phyloP scores from a whole-genome alignment of 257 asterid species.

The Coffea canephora region DNA sequence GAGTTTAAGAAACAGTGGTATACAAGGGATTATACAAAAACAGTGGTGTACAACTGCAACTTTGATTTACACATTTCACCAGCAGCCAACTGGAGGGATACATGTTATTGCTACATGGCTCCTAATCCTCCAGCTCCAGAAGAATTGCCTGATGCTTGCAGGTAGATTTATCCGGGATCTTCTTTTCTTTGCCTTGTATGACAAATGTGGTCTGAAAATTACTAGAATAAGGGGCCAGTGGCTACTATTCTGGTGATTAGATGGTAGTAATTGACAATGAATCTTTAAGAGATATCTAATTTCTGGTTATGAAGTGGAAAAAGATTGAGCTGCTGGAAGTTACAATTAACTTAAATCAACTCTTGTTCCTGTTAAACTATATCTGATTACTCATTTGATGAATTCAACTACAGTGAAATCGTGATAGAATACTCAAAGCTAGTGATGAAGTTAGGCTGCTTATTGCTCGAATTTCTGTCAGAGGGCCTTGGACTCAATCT shows the following conservation, averaged over 20 bases:
- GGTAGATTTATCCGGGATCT: slow-evolving; percentile 20
- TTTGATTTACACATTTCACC: slow-evolving; percentile 36
- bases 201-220: too few relatives aligned
- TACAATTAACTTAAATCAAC: too few relatives aligned
- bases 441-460: slow-evolving; percentile 25
- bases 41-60: slow-evolving; percentile 17
- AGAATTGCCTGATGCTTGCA: slow-evolving; percentile 53
- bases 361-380: too few relatives aligned
- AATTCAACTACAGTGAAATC: slow-evolving; percentile 26
- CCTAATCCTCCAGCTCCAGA: slow-evolving; percentile 46
- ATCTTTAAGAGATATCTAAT: too few relatives aligned
- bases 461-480: slow-evolving; percentile 32
- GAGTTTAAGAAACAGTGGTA: slow-evolving; percentile 38
- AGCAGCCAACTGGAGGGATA: slow-evolving; percentile 50
- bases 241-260: too few relatives aligned
- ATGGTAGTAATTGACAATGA: too few relatives aligned
- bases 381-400: too few relatives aligned
- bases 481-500: slow-evolving; percentile 32
- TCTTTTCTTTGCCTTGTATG: too few relatives aligned
- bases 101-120: slow-evolving; percentile 22
- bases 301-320: too few relatives aligned
- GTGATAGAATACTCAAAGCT: slow-evolving; percentile 30
- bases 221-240: too few relatives aligned
- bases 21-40: slow-evolving; percentile 22
- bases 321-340: too few relatives aligned